Evolutionary conservation across 208 protist genomes (phyloP).

Genomic region (Blastocrithidia nonstop): DNA sequence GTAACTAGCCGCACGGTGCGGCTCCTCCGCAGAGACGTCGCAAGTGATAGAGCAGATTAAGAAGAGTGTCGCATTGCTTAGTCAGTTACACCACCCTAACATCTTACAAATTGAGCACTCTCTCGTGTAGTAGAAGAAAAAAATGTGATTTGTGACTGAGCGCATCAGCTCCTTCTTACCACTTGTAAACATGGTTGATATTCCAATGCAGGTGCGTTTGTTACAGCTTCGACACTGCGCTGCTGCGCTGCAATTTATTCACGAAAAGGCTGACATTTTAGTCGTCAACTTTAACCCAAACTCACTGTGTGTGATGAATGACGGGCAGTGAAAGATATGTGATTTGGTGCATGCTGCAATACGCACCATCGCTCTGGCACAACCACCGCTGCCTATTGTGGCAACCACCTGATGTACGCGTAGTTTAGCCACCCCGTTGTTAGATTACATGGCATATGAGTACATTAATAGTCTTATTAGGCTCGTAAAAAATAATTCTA

Average conservation of each 20-base stretch:
- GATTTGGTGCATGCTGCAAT: slow-evolving; percentile 23
- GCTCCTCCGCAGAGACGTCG: slow-evolving; percentile 8
- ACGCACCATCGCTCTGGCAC: slow-evolving; percentile 2
- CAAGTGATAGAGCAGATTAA: slow-evolving; percentile 11
- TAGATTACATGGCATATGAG: slow-evolving; percentile 39
- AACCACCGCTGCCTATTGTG: neutral
- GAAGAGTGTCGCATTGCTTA: slow-evolving; percentile 14
- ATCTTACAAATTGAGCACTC: slow-evolving; percentile 20
- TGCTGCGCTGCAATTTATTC: slow-evolving; percentile 29
- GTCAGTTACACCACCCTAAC: slow-evolving; percentile 19
- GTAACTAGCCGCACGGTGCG: slow-evolving; percentile 12
- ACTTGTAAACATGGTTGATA: slow-evolving; percentile 8
- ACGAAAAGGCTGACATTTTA: slow-evolving; percentile 24
- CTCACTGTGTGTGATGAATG: slow-evolving; percentile 24
- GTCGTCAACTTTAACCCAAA: slow-evolving; percentile 29
- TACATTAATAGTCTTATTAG: slow-evolving; percentile 5
- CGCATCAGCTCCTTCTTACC: slow-evolving; percentile 16
- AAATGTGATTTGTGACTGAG: slow-evolving; percentile 30
- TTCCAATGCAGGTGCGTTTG: slow-evolving; percentile 20
- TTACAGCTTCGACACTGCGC: slow-evolving; percentile 22
- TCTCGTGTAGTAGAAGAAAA: slow-evolving; percentile 18
- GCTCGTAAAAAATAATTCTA: neutral
- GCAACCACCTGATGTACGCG: slow-evolving; percentile 1
- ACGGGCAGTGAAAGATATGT: slow-evolving; percentile 29
- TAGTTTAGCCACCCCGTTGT: slow-evolving; percentile 17